A percentile compares a stretch with the other conserved stretches of the same genome.
phyloP scores from a whole-genome alignment of 495 filamentous ascomycete genomes.

The Tuber umbilicatum region DNA sequence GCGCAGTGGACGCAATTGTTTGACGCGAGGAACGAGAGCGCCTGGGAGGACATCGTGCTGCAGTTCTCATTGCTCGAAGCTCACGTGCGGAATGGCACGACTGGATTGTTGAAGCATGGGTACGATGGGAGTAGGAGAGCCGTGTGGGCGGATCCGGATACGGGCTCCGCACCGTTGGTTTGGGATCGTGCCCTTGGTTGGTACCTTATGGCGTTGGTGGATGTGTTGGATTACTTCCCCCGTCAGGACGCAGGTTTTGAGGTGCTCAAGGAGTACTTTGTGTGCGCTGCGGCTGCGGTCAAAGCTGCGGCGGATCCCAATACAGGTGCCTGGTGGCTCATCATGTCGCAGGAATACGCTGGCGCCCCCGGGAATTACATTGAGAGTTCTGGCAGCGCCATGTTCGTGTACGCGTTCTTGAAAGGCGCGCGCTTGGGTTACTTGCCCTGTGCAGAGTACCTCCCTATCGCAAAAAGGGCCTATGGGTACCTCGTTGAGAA shows the following conservation, averaged over 20 bases:
- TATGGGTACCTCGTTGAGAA: constrained; percentile 45
- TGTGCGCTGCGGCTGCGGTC: constrained; percentile 45
- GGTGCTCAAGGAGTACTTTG: constrained; percentile 44
- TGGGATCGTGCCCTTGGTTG: constrained; percentile 57
- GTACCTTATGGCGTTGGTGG: constrained; percentile 56
- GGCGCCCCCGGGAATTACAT: constrained; percentile 53
- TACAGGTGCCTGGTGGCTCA: constrained; percentile 57
- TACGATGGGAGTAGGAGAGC: constrained; percentile 53
- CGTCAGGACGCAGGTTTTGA: constrained; percentile 39
- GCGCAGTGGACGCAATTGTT: constrained; percentile 48
- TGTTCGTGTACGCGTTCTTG: constrained; percentile 54
- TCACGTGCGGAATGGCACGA: constrained; percentile 49
- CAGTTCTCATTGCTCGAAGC: constrained; percentile 51
- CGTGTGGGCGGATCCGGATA: constrained; percentile 53
- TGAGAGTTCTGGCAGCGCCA: constrained; percentile 55
- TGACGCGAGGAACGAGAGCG: constrained; percentile 43
- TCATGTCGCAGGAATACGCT: constrained; percentile 48
- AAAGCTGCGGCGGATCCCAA: constrained; percentile 46
- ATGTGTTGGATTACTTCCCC: constrained; percentile 50
- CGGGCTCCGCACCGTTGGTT: constrained; percentile 52
- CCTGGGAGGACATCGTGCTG: constrained; percentile 49
- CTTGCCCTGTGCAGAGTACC: constrained; percentile 40
- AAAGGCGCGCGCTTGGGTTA: constrained; percentile 51
- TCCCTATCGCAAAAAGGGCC: constrained; percentile 42
- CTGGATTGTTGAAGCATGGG: constrained; percentile 52